Base-by-base conservation (phyloP, 2,329 filamentous ascomycete species). In the Colletotrichum lini region DNA sequence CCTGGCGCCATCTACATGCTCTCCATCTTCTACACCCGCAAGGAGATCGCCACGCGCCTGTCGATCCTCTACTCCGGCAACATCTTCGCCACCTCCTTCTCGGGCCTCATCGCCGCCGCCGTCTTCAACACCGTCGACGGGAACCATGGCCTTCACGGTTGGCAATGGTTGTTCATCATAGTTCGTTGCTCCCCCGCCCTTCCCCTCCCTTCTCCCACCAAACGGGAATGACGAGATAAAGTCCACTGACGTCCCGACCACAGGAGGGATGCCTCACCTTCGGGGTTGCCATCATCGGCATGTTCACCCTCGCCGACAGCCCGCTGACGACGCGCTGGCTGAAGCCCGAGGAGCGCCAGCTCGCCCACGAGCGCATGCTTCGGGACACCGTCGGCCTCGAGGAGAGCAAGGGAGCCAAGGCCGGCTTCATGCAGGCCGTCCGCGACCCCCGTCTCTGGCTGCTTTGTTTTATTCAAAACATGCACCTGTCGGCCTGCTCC, bases 21-120 rank as follows among this genome's bases (percentile, higher is more conserved):
- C 4, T 85, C 84, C 2, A 84, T 86, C 47, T 90, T 87, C 78
- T 90, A 89, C 77, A 89, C 86, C 2, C 81, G 86, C 42, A 85
- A 87, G 74, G 83, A 85, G 73, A 75, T 86, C 35, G 79, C 81
- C n/a, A 77, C 80, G 2, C 79, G 84, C 52, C 82, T 85, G 10
- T 81, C 83, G 2, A 82, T 86, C 66, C 78, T 87, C 1, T 87
- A 87, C 70, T 80, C 84, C 0, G 82, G 82, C 2, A 80, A 80
- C 18, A 77, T 81, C 18, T 73, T 80, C 38, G 78, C 79, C 4
- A 80, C 78, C 0, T 80, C 81, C 1, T 85, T 85, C 49, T 81
- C 81, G 0, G 84, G 84, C 4, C 78, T 86, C 21, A 83, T 87
- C 44, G 84, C 82, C 0, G 81, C 83, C 0, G 83, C 80, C 0